phyloP scores from a whole-genome alignment of 768 basidiomycete species.

The Xerocomellus chrysenteron region DNA sequence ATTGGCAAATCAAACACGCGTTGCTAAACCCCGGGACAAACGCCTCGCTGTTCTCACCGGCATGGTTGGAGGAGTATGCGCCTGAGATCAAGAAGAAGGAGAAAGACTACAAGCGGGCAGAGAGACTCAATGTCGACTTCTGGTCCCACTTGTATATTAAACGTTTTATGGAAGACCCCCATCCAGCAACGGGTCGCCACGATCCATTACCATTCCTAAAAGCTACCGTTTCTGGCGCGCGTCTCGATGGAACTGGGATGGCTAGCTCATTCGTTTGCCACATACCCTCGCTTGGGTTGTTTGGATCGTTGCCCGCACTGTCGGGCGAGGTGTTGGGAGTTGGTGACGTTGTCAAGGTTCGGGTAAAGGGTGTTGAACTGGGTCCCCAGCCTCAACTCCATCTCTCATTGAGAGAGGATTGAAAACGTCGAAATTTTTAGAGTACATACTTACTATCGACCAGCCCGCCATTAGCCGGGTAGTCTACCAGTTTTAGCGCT shows the following conservation, averaged over 20 bases:
- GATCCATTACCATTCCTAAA: slow-evolving; percentile 31
- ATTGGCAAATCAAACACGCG: slow-evolving; percentile 92
- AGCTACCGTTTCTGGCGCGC: slow-evolving; percentile 23
- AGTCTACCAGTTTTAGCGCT: no score
- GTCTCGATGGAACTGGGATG: slow-evolving; percentile 12
- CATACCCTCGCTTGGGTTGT: slow-evolving; percentile 27
- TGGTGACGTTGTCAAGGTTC: slow-evolving; percentile 29
- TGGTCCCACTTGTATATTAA: slow-evolving; percentile 44
- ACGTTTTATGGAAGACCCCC: slow-evolving; percentile 35
- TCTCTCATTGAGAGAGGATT: slow-evolving; percentile 14
- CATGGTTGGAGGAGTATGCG: slow-evolving; percentile 46
- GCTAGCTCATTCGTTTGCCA: slow-evolving; percentile 21
- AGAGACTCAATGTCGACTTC: slow-evolving; percentile 35
- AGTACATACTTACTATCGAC: neutral
- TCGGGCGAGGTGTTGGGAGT: slow-evolving; percentile 14
- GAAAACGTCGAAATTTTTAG: neutral
- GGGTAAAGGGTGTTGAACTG: slow-evolving; percentile 27
- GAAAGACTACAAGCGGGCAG: slow-evolving; percentile 28
- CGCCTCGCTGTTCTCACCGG: slow-evolving; percentile 43
- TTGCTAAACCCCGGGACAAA: slow-evolving; percentile 44
- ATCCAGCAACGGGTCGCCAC: slow-evolving; percentile 12
- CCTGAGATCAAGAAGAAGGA: slow-evolving; percentile 40
- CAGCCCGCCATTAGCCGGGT: no score
- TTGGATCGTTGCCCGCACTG: slow-evolving; percentile 14
- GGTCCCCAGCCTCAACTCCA: slow-evolving; percentile 30